Evolutionary conservation across 129 eudicot genomes (phyloP).

Genomic region (Artemisia argyi): DNA sequence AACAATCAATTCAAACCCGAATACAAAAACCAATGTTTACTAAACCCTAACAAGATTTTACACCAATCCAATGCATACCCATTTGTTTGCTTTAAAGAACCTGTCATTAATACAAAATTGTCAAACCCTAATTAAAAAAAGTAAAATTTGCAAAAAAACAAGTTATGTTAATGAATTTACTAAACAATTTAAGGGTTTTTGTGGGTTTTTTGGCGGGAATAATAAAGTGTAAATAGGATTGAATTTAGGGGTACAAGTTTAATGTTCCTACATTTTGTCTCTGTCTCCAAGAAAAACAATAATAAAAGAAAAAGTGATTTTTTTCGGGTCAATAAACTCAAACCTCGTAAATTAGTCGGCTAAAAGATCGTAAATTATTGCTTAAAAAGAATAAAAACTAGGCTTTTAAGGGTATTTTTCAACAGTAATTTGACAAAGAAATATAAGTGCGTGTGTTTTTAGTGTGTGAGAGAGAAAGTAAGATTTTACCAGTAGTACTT

Average conservation of each 20-base stretch:
- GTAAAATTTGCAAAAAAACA: not conserved
- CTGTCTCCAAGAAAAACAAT: not conserved
- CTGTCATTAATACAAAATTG: conserved; percentile 27
- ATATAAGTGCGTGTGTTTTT: conserved; percentile 3
- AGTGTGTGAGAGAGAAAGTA: conserved; percentile 14
- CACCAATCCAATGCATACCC: conserved; percentile 17
- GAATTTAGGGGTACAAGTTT: conserved; percentile 16
- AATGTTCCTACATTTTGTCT: conserved; percentile 14
- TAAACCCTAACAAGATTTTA: conserved; percentile 19
- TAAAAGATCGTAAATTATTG: too few relatives aligned
- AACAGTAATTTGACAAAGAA: conserved; percentile 23
- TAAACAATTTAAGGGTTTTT: not conserved
- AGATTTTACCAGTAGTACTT: conserved; percentile 22
- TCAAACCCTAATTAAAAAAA: conserved; percentile 20
- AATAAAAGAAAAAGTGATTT: too few relatives aligned
- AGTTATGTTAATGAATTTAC: not conserved
- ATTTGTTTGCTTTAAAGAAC: conserved; percentile 23
- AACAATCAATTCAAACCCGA: not conserved
- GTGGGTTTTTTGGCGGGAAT: conserved; percentile 34
- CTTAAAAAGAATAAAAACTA: not conserved
- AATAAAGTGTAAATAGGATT: conserved; percentile 14
- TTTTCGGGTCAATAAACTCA: too few relatives aligned
- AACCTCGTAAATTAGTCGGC: too few relatives aligned
- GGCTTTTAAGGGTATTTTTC: conserved; percentile 17
- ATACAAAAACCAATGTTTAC: not conserved